Conservation (phyloP, 148 eudicot species). For the Mesembryanthemum crystallinum region DNA sequence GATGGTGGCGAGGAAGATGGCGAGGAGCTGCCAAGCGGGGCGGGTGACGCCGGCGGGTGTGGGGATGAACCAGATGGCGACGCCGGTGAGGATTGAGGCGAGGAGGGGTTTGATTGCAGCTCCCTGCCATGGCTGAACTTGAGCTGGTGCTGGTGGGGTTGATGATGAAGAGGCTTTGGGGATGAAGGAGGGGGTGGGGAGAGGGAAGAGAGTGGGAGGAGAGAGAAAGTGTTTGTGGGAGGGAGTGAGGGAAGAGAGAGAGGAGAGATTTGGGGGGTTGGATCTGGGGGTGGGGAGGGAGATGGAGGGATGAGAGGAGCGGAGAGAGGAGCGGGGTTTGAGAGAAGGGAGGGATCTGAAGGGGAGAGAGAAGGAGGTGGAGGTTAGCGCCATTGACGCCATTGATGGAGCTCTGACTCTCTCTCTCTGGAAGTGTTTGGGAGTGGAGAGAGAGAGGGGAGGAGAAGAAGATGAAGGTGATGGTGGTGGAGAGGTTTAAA, state of each 20-base stretch:
- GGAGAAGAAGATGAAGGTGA: background rate
- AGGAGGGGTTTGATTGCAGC: conserved; percentile 62
- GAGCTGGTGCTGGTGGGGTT: conserved; percentile 21
- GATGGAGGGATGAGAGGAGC: background rate
- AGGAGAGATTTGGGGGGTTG: conserved; percentile 4
- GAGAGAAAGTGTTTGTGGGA: conserved; percentile 9
- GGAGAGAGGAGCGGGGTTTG: conserved; percentile 6
- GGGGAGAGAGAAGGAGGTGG: conserved; percentile 36
- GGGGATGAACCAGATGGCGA: conserved; percentile 71
- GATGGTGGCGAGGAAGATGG: conserved; percentile 80
- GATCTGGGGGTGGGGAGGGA: conserved; percentile 7
- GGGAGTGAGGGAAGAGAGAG: conserved; percentile 13
- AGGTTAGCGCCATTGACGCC: conserved; percentile 60
- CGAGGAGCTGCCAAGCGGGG: conserved; percentile 73
- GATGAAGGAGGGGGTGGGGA: conserved; percentile 10
- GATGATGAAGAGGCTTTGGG: conserved; percentile 25
- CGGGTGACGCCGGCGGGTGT: conserved; percentile 65
- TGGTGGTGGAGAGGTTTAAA: background rate
- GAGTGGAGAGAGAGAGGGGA: conserved; percentile 4
- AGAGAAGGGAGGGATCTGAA: conserved; percentile 34
- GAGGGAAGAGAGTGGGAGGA: background rate
- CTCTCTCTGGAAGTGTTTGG: background rate
- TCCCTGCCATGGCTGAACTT: conserved; percentile 52
- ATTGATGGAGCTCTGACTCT: conserved; percentile 29
- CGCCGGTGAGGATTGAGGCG: conserved; percentile 68